A percentile compares a stretch with the other conserved stretches of the same genome.
Evolutionary conservation across 441 rosid species (phyloP).

Genomic region (Viola pubescens): DNA sequence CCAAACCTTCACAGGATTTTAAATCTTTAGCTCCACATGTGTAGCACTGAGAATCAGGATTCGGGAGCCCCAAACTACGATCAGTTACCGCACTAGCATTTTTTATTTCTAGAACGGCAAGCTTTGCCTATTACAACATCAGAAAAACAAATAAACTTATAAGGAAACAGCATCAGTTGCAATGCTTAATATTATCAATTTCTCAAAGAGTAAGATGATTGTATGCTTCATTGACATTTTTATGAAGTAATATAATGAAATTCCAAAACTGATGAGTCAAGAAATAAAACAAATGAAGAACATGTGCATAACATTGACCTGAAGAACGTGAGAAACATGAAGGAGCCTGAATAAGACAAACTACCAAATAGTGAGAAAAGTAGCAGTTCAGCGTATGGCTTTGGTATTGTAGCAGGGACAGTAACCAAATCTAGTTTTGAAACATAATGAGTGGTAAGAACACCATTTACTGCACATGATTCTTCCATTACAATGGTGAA

Average conservation of each 20-base stretch:
- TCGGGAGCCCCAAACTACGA: slow-evolving; percentile 77
- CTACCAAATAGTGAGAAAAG: not conserved
- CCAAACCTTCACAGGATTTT: slow-evolving; percentile 74
- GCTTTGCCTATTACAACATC: slow-evolving; percentile 44
- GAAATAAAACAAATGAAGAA: not conserved
- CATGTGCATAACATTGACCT: not conserved
- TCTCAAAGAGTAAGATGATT: not conserved
- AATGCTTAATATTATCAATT: not conserved
- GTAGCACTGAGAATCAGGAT: slow-evolving; percentile 48
- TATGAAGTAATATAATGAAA: not conserved
- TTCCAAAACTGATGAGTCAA: slow-evolving; percentile 1
- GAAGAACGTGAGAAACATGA: not conserved
- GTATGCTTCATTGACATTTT: not conserved
- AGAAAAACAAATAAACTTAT: not conserved
- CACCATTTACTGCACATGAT: not conserved
- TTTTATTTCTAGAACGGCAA: slow-evolving; percentile 39
- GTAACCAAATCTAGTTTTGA: not conserved
- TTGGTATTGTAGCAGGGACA: too few relatives aligned
- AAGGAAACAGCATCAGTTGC: not conserved
- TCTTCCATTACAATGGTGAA: too few relatives aligned
- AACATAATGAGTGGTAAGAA: not conserved
- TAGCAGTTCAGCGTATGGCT: too few relatives aligned
- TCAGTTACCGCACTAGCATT: slow-evolving; percentile 57
- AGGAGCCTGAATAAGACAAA: slow-evolving; percentile 1
- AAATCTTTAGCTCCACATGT: slow-evolving; percentile 58